Evolutionary conservation across 257 asterid genomes (phyloP).

Genomic region (Anisodus tanguticus): DNA sequence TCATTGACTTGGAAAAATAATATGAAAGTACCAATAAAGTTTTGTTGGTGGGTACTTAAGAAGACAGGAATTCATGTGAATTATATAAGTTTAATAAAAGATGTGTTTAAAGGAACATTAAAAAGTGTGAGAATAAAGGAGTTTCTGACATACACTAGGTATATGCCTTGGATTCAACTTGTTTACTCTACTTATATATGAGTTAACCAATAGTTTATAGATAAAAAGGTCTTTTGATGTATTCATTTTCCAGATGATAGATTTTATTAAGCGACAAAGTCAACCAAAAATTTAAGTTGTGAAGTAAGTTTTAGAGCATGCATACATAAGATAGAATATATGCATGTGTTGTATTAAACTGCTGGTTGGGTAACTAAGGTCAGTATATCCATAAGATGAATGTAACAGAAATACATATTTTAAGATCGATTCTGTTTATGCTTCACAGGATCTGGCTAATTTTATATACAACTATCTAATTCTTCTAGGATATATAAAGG

Average conservation of each 20-base stretch:
- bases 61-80: neutral
- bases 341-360: neutral
- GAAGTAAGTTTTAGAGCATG: too few species aligned
- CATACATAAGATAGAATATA: too few species aligned
- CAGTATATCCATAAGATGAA: neutral
- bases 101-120: neutral
- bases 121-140: neutral
- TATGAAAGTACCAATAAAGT: neutral
- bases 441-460: neutral
- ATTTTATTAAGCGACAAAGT: too few species aligned
- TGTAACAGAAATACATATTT: neutral
- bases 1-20: neutral
- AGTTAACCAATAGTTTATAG: too few species aligned
- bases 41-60: neutral
- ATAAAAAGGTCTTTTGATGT: too few species aligned
- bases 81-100: too few species aligned
- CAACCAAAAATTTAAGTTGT: too few species aligned
- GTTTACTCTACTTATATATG: too few species aligned
- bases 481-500: neutral
- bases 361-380: neutral
- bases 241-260: too few species aligned
- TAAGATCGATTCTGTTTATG: neutral
- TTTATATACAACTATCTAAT: neutral
- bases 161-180: too few species aligned
- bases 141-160: too few species aligned